phyloP scores from a whole-genome alignment of 192 early-diverging fungal species.

The Entomortierella parvispora region DNA sequence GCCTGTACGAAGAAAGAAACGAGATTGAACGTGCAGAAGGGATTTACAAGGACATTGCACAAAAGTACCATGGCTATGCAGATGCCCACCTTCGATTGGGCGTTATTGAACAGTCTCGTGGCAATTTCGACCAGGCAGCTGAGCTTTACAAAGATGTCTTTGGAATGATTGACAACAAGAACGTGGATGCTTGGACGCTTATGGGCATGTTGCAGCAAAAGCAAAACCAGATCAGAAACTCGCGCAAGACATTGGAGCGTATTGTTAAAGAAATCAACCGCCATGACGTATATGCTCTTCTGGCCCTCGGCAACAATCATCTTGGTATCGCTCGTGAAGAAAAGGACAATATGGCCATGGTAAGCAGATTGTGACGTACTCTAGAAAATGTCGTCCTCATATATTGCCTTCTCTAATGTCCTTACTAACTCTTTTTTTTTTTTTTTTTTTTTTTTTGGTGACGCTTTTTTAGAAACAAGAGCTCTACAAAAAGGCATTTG shows the following conservation, averaged over 20 bases:
- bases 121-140: constrained; percentile 67
- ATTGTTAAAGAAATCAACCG: constrained; percentile 82
- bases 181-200: constrained; percentile 73
- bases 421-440: not conserved
- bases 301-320: constrained; percentile 85
- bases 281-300: constrained; percentile 82
- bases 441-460: not conserved
- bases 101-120: constrained; percentile 65
- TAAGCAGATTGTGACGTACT: too few relatives aligned
- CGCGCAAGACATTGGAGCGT: constrained; percentile 79
- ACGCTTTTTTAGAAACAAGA: constrained; percentile 40
- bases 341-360: constrained; percentile 51
- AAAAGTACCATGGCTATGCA: constrained; percentile 73
- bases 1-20: constrained; percentile 71
- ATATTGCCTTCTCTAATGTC: constrained; percentile 6
- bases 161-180: constrained; percentile 67
- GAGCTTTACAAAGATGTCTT: constrained; percentile 70
- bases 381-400: too few relatives aligned
- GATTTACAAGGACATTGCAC: constrained; percentile 72
- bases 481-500: constrained; percentile 74
- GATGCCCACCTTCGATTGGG: constrained; percentile 87
- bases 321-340: constrained; percentile 69
- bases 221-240: constrained; percentile 68
- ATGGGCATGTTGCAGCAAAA: constrained; percentile 75
- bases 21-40: constrained; percentile 67